Evolutionary conservation across 2,329 filamentous ascomycete species (phyloP), one percentile per base, ranked within the genome.

Genomic region (Ophiostoma montium): DNA sequence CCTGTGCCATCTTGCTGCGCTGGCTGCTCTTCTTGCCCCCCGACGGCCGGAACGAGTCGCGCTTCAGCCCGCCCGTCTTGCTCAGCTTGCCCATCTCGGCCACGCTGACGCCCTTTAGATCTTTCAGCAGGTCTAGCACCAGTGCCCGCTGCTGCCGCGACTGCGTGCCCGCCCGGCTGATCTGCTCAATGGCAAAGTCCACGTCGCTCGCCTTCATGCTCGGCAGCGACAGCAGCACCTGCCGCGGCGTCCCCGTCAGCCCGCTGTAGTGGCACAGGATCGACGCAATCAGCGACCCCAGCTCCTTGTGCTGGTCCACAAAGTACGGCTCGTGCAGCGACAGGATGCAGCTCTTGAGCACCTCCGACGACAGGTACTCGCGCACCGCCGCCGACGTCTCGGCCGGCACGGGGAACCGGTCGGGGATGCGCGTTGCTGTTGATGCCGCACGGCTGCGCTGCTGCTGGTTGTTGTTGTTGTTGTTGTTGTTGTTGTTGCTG

Each of bases 301-400:
- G 74, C 47, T 98, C 89, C 61, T 89, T 90, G 60, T 98, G 92
- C 54, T 94, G 78, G 57, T 98, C 92, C 32, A 95, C 89, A 64
- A 96, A 98, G 64, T 96, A 95, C 0, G 87, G 82, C 57, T 98
- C 92, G 65, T 96, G 86, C 46, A 98, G 78, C 2, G 86, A 94
- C 2, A 82, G 86, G 61, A 95, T 86, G 59, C 85, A 90, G 0
- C 88, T 87, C 67, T 89, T 86, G 46, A 98, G 75, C 2, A 96
- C 86, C 56, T 95, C 85, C 5, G 80, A 80, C 47, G 82, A 87
- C 60, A 96, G 89, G 64, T 89, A 98, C 60, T 95, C 87, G 47
- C 89, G 81, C 54, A 96, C 85, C 8, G 74, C 83, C 8, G 73
- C 67, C 1, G 79, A 72, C 13, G 80, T 78, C 27, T 71, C 67